Percentiles rank a stretch among this genome's conserved stretches.
Conservation (phyloP, 176 grass and related monocot species). For the Carex cristatella region DNA sequence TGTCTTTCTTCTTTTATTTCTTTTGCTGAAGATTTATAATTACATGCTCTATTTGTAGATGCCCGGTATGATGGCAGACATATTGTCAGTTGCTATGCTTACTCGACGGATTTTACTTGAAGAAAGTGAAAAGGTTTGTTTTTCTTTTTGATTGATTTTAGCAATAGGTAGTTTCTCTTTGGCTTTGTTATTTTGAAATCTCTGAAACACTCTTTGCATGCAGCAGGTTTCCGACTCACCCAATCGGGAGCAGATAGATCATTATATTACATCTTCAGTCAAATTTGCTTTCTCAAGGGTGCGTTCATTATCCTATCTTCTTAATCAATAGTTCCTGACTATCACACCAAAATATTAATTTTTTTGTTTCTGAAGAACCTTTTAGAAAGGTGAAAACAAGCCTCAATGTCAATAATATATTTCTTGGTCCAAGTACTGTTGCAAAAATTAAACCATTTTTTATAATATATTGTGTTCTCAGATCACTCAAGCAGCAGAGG, state of each 20-base stretch:
- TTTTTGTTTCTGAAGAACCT: neutral
- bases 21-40: neutral
- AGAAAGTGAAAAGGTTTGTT: constrained; percentile 75
- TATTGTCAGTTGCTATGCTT: constrained; percentile 77
- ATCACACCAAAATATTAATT: constrained; percentile 17
- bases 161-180: neutral
- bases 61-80: constrained; percentile 62
- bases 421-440: constrained; percentile 20
- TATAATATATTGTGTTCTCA: constrained; percentile 39
- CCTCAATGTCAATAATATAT: constrained; percentile 14
- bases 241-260: constrained; percentile 80
- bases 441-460: neutral
- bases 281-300: constrained; percentile 91
- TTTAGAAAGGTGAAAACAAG: constrained; percentile 5
- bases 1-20: neutral
- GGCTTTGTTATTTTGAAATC: constrained; percentile 21
- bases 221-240: constrained; percentile 53
- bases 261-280: constrained; percentile 83
- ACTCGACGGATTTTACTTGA: constrained; percentile 73
- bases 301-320: constrained; percentile 26
- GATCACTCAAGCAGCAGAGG: constrained; percentile 75
- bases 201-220: constrained; percentile 30
- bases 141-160: constrained; percentile 10
- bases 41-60: constrained; percentile 41
- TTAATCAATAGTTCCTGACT: constrained; percentile 11